Base-by-base conservation (phyloP, 1,284 basidiomycete species). In the Malassezia sp. region DNA sequence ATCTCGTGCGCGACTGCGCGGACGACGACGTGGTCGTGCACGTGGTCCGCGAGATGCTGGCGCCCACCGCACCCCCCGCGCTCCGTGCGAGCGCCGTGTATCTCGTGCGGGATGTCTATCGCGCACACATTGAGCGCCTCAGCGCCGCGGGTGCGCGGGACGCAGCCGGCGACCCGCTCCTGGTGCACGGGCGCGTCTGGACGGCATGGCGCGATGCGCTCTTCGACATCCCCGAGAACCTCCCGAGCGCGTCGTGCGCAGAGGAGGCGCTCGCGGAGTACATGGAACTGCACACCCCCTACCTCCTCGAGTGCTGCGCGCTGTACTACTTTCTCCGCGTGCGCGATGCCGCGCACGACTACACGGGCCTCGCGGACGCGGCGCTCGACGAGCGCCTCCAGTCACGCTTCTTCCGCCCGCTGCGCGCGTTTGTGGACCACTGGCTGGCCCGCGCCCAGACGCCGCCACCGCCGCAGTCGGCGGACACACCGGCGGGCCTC, bases 241-340 rank as follows among this genome's bases (percentile, higher is more conserved):
- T 10, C 12, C 14, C 20, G 32, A 32, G 36, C 28, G 22, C 15
- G 4, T 20, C 18, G 11, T 3, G 24, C 21, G 24, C 26, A n/a
- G 18, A 23, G 20, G 26, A 28, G 10, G 26, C 17, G 18, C 33
- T 50, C 9, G 42, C 23, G 11, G 14, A 30, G 17, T 45, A 24
- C 29, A n/a, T 50, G 15, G 21, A 21, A 15, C 37, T 40, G 26
- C 24, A 44, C 31, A 20, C 20, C 15, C 26, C 38, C 17, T 50
- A 50, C 27, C 22, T 50, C n/a, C 24, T 36, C 20, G 48, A 50
- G 24, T 50, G 48, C 20, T 45, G 36, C 36, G 38, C 38, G 18
- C 35, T 50, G 31, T 50, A 45, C 30, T 50, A 50, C 26, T 50
- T 27, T 35, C 26, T 50, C 4, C 14, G 14, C 10, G 36, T 34